These are phyloP conservation scores for Eremothecium cymbalariae DNA, from an alignment of 1,139 yeast species.

Conservation along the genomic window DNA sequence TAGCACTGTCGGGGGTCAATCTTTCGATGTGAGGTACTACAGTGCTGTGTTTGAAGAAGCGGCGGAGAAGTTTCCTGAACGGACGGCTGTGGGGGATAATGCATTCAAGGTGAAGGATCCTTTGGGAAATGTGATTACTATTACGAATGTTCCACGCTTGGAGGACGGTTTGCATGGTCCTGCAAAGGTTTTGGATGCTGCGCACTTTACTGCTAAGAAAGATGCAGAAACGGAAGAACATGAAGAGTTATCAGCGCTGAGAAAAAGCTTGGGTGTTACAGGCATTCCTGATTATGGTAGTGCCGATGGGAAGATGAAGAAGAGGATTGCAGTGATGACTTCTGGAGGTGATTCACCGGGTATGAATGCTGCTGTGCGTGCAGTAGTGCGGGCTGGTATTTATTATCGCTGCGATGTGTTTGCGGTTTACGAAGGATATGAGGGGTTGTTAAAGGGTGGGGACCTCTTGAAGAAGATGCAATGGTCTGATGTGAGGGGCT, in stretches of 20 bases:
- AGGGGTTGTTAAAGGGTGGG: slow-evolving; percentile 68
- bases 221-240: slow-evolving; percentile 8
- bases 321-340: slow-evolving; percentile 75
- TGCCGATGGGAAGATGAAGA: slow-evolving; percentile 26
- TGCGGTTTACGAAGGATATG: slow-evolving; percentile 71
- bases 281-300: no score
- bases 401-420: slow-evolving; percentile 63
- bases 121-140: slow-evolving; percentile 44
- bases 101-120: slow-evolving; percentile 43
- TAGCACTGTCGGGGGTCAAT: slow-evolving; percentile 26
- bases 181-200: slow-evolving; percentile 30
- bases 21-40: slow-evolving; percentile 43
- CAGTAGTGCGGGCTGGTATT: slow-evolving; percentile 69
- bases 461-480: slow-evolving; percentile 54
- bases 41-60: slow-evolving; percentile 41
- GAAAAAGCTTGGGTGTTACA: slow-evolving; percentile 12
- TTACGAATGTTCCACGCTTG: slow-evolving; percentile 32
- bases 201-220: slow-evolving; percentile 25
- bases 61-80: slow-evolving; percentile 32
- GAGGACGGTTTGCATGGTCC: slow-evolving; percentile 27
- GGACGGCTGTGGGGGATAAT: slow-evolving; percentile 25
- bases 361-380: slow-evolving; percentile 76
- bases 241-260: slow-evolving; percentile 3
- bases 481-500: slow-evolving; percentile 75
- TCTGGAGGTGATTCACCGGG: slow-evolving; percentile 88